phyloP scores from a whole-genome alignment of 768 basidiomycete species.

The Panus rudis region DNA sequence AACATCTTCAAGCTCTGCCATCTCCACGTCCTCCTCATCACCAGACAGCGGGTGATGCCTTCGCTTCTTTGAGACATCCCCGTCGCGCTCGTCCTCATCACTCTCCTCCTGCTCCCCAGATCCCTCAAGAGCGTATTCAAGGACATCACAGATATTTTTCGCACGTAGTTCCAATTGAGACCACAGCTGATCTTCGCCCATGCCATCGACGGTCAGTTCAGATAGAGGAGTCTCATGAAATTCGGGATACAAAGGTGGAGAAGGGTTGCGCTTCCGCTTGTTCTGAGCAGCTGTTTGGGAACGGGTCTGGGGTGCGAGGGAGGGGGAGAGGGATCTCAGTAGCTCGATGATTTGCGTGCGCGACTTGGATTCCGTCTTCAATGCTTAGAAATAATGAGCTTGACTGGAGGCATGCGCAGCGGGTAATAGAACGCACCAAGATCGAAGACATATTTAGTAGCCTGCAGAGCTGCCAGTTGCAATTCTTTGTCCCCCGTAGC shows the following conservation, averaged over 20 bases:
- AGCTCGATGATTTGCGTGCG: constrained; percentile 58
- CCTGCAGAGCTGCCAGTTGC: constrained; percentile 50
- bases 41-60: constrained; percentile 23
- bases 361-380: constrained; percentile 62
- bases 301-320: constrained; percentile 67
- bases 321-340: constrained; percentile 59
- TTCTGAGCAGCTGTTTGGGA: constrained; percentile 45
- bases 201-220: constrained; percentile 65
- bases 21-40: constrained; percentile 21
- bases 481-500: constrained; percentile 49
- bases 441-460: constrained; percentile 74
- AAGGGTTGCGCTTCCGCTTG: constrained; percentile 36
- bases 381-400: constrained; percentile 34
- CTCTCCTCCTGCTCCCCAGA: constrained; percentile 28
- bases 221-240: constrained; percentile 65
- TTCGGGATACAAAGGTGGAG: constrained; percentile 21
- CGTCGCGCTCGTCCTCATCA: constrained; percentile 25
- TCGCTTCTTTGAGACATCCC: constrained; percentile 16
- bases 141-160: constrained; percentile 58
- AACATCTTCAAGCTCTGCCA: constrained; percentile 26
- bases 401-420: constrained; percentile 1
- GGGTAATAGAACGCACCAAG: constrained; percentile 41
- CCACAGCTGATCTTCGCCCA: constrained; percentile 90
- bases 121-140: constrained; percentile 60
- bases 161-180: constrained; percentile 84